A percentile compares a stretch with the other conserved stretches of the same genome.
phyloP scores from a whole-genome alignment of 768 basidiomycete genomes.

The Trichaptum fuscoviolaceum region DNA sequence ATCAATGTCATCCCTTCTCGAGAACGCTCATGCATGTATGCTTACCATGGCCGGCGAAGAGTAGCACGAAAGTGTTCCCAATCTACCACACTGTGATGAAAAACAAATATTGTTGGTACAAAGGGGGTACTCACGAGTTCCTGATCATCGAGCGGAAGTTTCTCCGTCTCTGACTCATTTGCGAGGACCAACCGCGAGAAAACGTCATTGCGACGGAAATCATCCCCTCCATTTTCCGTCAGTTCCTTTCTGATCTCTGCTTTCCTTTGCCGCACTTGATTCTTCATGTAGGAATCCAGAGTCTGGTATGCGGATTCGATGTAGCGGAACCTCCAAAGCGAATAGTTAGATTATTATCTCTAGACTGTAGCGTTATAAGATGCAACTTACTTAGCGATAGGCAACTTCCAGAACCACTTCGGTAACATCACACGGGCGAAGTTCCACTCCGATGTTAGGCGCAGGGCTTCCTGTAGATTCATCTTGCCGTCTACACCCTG shows the following conservation, averaged over 20 bases:
- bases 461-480: conserved; percentile 34
- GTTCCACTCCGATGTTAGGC: conserved; percentile 27
- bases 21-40: too few relatives aligned
- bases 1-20: neutral
- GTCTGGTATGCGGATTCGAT: conserved; percentile 10
- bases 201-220: conserved; percentile 7
- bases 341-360: neutral
- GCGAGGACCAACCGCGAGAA: conserved; percentile 13
- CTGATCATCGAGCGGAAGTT: conserved; percentile 10
- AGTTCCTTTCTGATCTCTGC: conserved; percentile 3
- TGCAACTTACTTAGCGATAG: conserved; percentile 30
- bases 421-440: conserved; percentile 26
- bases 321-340: conserved; percentile 2
- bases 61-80: conserved; percentile 15
- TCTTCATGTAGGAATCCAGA: conserved; percentile 4
- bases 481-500: conserved; percentile 31
- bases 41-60: conserved; percentile 17
- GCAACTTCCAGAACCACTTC: conserved; percentile 34
- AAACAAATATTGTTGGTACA: neutral
- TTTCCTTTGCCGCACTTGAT: conserved; percentile 2
- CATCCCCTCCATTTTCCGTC: conserved; percentile 4
- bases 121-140: conserved; percentile 12
- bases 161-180: conserved; percentile 7
- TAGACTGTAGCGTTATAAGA: neutral
- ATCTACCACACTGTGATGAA: conserved; percentile 7